Percentiles rank a stretch among this genome's conserved stretches.
Evolutionary conservation across 2,329 filamentous ascomycete species (phyloP).

Genomic region (Calonectria hawksworthii): DNA sequence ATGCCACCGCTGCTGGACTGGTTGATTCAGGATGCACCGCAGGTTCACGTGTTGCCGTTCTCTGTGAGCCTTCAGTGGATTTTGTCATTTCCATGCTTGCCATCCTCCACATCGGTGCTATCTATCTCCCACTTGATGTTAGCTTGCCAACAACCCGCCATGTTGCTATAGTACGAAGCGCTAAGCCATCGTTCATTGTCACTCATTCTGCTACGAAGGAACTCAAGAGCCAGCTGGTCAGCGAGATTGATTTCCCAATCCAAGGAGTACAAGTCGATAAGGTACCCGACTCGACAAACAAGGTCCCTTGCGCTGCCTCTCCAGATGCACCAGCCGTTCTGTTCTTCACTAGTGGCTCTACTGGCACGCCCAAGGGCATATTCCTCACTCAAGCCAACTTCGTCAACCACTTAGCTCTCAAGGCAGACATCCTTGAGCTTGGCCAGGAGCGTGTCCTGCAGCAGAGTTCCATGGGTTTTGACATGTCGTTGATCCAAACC

Average conservation of each 20-base stretch:
- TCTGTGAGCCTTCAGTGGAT: conserved; percentile 53
- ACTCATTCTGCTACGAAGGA: conserved; percentile 10
- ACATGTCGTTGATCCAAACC: conserved; percentile 56
- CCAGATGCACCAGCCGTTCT: conserved; percentile 42
- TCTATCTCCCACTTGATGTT: conserved; percentile 59
- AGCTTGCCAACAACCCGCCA: conserved; percentile 46
- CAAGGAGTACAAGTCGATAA: neutral
- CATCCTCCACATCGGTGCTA: conserved; percentile 54
- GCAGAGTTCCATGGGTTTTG: conserved; percentile 57
- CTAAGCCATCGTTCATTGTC: conserved; percentile 48
- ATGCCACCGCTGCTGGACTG: neutral
- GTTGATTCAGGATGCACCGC: neutral
- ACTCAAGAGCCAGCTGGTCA: neutral
- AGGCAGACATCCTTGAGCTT: conserved; percentile 31
- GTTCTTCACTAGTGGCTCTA: conserved; percentile 51
- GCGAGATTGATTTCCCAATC: neutral
- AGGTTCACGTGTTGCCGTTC: conserved; percentile 46
- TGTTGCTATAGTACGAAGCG: conserved; percentile 46
- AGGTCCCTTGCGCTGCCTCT: neutral
- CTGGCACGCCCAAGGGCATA: conserved; percentile 59
- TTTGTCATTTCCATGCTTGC: conserved; percentile 56
- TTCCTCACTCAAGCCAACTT: conserved; percentile 49
- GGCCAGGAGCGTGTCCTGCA: conserved; percentile 51
- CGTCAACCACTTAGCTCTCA: conserved; percentile 46
- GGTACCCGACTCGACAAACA: conserved; percentile 15